These are phyloP conservation scores for Monilinia fructigena DNA, from an alignment of 2,329 filamentous ascomycete genomes.

Conservation along the genomic window DNA sequence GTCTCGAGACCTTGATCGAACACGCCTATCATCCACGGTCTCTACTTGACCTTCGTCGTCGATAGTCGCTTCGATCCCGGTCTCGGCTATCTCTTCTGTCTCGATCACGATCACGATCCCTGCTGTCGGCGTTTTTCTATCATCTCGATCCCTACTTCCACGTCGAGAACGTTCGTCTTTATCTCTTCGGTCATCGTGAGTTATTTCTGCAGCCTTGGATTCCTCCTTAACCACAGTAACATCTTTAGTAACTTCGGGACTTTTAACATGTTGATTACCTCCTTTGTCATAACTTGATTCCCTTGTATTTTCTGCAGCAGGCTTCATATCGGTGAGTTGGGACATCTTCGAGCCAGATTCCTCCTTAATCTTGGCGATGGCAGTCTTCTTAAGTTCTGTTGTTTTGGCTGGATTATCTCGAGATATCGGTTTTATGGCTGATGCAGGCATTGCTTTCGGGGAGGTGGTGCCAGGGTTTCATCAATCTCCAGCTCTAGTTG, in stretches of 20 bases:
- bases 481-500: conserved; percentile 40
- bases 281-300: conserved; percentile 26
- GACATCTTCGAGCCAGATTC: conserved; percentile 32
- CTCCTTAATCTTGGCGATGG: conserved; percentile 26
- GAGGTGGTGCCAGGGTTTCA: conserved; percentile 39
- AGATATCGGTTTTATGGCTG: conserved; percentile 40
- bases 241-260: conserved; percentile 9
- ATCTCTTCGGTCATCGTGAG: conserved; percentile 17
- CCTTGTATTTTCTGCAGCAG: conserved; percentile 22
- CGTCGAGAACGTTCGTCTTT: conserved; percentile 26
- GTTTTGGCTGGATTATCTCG: conserved; percentile 34
- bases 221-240: conserved; percentile 13
- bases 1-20: conserved; percentile 29
- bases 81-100: conserved; percentile 37
- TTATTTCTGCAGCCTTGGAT: conserved; percentile 1
- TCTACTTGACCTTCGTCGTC: conserved; percentile 32
- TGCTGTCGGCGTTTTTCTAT: conserved; percentile 28
- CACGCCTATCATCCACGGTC: conserved; percentile 38
- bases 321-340: conserved; percentile 20
- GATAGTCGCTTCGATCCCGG: conserved; percentile 34
- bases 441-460: conserved; percentile 39
- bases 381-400: conserved; percentile 35
- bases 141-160: conserved; percentile 21
- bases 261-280: conserved; percentile 19
- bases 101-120: conserved; percentile 25